Evolutionary conservation across 495 filamentous ascomycete genomes (phyloP).

Genomic region (Viridothelium virens): DNA sequence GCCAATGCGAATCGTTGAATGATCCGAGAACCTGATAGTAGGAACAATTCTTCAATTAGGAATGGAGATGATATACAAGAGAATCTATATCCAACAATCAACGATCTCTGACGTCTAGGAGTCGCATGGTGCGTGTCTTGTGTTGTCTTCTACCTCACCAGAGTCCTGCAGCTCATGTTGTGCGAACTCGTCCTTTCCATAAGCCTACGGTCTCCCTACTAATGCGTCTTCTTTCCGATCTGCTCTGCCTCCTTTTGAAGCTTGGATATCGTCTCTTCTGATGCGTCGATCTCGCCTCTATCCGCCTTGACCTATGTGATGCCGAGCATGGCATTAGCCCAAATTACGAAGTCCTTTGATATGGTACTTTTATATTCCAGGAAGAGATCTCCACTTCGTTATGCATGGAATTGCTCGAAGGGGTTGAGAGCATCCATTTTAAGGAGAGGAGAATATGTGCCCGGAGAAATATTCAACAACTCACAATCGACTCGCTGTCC

Average conservation of each 20-base stretch:
- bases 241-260: slow-evolving; percentile 48
- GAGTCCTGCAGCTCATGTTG: neutral
- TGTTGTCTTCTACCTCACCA: too few relatives aligned
- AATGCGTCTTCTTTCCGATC: slow-evolving; percentile 23
- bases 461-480: slow-evolving; percentile 11
- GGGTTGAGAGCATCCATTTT: neutral
- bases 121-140: too few relatives aligned
- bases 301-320: slow-evolving; percentile 54
- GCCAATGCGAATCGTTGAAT: neutral
- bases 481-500: slow-evolving; percentile 71
- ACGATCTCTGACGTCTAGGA: too few relatives aligned
- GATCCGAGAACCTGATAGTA: neutral
- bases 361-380: too few relatives aligned
- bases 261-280: slow-evolving; percentile 40
- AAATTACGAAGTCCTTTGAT: too few relatives aligned
- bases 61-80: neutral
- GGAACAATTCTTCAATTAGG: too few relatives aligned
- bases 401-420: neutral
- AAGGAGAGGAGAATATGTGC: neutral
- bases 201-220: neutral
- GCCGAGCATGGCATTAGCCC: neutral
- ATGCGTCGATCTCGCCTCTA: slow-evolving; percentile 45
- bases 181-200: neutral
- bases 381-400: too few relatives aligned
- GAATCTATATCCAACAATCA: too few relatives aligned